These are phyloP conservation scores for Fonsecaea nubica DNA, from an alignment of 2,329 filamentous ascomycete species.

Conservation along the genomic window DNA sequence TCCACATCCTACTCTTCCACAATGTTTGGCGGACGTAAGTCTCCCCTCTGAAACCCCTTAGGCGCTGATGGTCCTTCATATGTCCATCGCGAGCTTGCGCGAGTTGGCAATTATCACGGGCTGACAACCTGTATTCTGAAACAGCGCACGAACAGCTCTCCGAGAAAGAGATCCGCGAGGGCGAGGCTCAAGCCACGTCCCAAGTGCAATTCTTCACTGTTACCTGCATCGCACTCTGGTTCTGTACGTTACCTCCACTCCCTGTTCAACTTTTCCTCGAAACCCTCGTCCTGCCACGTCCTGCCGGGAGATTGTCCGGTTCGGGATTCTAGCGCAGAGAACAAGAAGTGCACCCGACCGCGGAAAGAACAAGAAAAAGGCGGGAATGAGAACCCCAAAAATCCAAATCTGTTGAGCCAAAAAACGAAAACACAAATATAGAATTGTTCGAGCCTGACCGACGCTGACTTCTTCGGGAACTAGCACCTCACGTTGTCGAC, in stretches of 20 bases:
- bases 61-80: background rate
- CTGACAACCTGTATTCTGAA: background rate
- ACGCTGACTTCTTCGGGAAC: background rate
- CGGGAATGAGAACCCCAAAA: background rate
- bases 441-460: background rate
- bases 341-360: background rate
- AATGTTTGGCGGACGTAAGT: slow-evolving; percentile 38
- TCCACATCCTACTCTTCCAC: background rate
- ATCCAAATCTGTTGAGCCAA: slow-evolving; percentile 6
- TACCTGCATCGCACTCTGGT: slow-evolving; percentile 64
- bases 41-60: background rate
- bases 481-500: slow-evolving; percentile 59
- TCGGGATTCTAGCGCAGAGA: background rate
- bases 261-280: background rate
- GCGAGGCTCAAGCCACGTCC: slow-evolving; percentile 60
- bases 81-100: background rate
- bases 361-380: background rate
- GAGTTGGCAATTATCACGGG: background rate
- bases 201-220: slow-evolving; percentile 62
- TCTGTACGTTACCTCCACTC: slow-evolving; percentile 60
- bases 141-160: slow-evolving; percentile 51
- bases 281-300: slow-evolving; percentile 9
- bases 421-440: background rate
- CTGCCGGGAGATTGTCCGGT: background rate
- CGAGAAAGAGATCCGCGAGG: slow-evolving; percentile 56